A percentile compares a stretch with the other conserved stretches of the same genome.
Conservation (phyloP, 176 grass and related monocot genomes). For the Oryza glaberrima region DNA sequence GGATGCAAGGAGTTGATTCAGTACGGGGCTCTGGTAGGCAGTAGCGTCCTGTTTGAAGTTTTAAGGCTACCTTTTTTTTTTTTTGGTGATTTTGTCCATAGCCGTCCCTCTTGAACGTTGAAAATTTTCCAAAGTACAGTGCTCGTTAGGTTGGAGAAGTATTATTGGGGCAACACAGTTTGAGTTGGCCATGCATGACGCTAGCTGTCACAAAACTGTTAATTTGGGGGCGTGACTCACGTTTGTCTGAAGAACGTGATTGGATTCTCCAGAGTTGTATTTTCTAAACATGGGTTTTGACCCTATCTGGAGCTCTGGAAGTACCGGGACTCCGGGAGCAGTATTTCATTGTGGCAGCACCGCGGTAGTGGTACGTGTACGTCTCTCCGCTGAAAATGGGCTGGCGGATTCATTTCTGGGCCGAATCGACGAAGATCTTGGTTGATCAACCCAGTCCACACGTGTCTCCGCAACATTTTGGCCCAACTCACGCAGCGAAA, state of each 20-base stretch:
- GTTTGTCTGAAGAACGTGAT: conserved; percentile 1
- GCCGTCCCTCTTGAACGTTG: background rate
- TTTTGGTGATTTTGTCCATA: background rate
- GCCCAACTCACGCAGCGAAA: no score
- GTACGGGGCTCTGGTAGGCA: no score
- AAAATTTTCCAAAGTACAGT: background rate
- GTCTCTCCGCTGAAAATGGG: no score
- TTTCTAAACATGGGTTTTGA: background rate
- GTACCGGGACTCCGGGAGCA: no score
- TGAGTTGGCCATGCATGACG: background rate
- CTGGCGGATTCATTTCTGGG: no score
- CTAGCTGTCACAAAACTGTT: background rate
- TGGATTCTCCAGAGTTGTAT: background rate
- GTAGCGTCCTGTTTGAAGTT: background rate
- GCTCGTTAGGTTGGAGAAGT: background rate
- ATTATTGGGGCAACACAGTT: background rate
- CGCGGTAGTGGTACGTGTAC: no score
- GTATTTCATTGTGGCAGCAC: no score
- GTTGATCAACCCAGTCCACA: no score
- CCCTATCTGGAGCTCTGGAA: background rate
- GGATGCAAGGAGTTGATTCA: background rate
- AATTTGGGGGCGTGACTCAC: background rate
- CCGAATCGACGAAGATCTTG: no score
- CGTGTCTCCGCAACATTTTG: no score
- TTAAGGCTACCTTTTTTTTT: background rate